phyloP scores from a whole-genome alignment of 139 green algal genomes.

The Chlorella sp. region DNA sequence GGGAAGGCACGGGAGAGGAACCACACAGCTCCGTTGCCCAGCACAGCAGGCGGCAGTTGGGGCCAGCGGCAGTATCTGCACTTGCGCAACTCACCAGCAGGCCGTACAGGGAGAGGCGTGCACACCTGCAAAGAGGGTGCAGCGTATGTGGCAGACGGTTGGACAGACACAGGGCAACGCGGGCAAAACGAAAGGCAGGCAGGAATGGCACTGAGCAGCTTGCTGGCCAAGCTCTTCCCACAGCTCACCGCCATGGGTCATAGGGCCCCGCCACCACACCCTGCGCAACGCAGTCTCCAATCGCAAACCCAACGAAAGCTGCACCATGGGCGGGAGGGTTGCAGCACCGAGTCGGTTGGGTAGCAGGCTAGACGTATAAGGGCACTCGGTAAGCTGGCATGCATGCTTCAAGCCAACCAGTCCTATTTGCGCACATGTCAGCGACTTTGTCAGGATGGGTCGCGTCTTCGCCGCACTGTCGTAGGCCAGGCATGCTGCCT shows the following conservation, averaged over 20 bases:
- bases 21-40: too few relatives aligned
- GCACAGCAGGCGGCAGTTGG: too few relatives aligned
- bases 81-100: conserved; percentile 36
- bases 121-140: conserved; percentile 20
- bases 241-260: conserved; percentile 29
- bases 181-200: neutral
- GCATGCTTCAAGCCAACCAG: too few relatives aligned
- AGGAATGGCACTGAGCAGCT: neutral
- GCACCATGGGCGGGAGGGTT: too few relatives aligned
- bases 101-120: conserved; percentile 59
- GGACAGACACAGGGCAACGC: neutral
- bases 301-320: conserved; percentile 63
- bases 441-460: conserved; percentile 64
- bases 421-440: conserved; percentile 39
- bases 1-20: too few relatives aligned
- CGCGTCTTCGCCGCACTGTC: conserved; percentile 42
- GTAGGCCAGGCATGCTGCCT: conserved; percentile 30
- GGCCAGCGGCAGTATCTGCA: too few relatives aligned
- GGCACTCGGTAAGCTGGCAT: too few relatives aligned
- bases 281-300: conserved; percentile 75
- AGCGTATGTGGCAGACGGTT: neutral
- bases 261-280: conserved; percentile 41
- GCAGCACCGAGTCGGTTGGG: too few relatives aligned
- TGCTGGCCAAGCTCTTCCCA: neutral
- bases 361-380: too few relatives aligned